Percentiles rank a stretch among this genome's conserved stretches.
Evolutionary conservation across 495 filamentous ascomycete species (phyloP).

Genomic region (Penicillium coprophilum): DNA sequence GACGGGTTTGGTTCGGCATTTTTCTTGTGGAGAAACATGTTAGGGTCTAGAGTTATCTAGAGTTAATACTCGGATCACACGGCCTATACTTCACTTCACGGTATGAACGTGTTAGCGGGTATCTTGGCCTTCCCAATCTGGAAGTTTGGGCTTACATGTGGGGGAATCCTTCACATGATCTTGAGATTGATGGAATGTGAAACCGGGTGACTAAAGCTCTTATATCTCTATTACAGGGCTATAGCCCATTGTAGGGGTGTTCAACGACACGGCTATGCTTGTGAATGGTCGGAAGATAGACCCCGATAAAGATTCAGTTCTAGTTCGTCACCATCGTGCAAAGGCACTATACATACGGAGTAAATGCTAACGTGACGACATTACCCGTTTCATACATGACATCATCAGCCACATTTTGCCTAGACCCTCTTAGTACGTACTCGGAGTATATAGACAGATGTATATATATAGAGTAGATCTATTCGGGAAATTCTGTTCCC

Average conservation of each 20-base stretch:
- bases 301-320: constrained; percentile 8
- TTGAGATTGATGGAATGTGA: too few species aligned
- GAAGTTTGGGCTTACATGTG: too few species aligned
- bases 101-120: too few species aligned
- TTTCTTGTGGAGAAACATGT: constrained; percentile 5
- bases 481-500: not conserved
- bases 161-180: not conserved
- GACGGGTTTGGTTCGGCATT: constrained; percentile 4
- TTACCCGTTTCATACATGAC: not conserved
- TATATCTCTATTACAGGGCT: too few species aligned
- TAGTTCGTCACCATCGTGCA: constrained; percentile 4
- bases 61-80: constrained; percentile 3
- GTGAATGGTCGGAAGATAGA: constrained; percentile 16
- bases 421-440: not conserved
- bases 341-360: not conserved
- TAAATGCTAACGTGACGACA: constrained; percentile 3
- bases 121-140: too few species aligned
- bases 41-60: not conserved
- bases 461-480: not conserved
- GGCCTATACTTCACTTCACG: not conserved
- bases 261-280: too few species aligned
- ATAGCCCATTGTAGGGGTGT: too few species aligned
- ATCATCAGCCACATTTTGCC: not conserved
- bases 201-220: too few species aligned
- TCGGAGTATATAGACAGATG: too few species aligned